Evolutionary conservation across 768 basidiomycete species (phyloP).

Genomic region (Tricholoma saponaceum): DNA sequence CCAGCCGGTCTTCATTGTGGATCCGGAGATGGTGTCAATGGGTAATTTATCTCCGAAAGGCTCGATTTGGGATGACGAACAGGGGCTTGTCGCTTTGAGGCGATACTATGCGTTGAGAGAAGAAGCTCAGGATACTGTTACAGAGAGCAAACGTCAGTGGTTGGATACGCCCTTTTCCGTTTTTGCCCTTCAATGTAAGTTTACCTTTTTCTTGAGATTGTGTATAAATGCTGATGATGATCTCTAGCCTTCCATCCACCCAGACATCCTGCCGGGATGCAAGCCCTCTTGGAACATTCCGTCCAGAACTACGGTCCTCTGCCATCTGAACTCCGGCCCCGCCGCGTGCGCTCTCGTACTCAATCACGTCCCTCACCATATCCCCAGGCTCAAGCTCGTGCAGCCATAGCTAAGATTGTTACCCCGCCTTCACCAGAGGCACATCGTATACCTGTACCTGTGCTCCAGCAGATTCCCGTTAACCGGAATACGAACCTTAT

Average conservation of each 20-base stretch:
- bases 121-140: slow-evolving; percentile 63
- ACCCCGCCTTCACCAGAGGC: slow-evolving; percentile 41
- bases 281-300: slow-evolving; percentile 69
- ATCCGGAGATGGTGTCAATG: slow-evolving; percentile 48
- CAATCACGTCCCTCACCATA: slow-evolving; percentile 74
- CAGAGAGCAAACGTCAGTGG: slow-evolving; percentile 65
- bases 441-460: slow-evolving; percentile 15
- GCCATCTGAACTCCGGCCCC: slow-evolving; percentile 65
- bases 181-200: slow-evolving; percentile 71
- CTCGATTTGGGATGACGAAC: slow-evolving; percentile 63
- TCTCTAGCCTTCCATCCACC: slow-evolving; percentile 68
- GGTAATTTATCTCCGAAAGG: slow-evolving; percentile 34
- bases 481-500: slow-evolving; percentile 42
- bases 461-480: slow-evolving; percentile 39
- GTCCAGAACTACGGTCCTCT: slow-evolving; percentile 68
- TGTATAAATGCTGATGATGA: slow-evolving; percentile 6
- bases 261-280: slow-evolving; percentile 59
- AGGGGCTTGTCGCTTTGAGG: slow-evolving; percentile 58
- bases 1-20: slow-evolving; percentile 51
- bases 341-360: slow-evolving; percentile 61
- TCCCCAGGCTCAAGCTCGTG: slow-evolving; percentile 40
- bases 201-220: background rate
- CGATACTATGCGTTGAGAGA: slow-evolving; percentile 66
- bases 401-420: slow-evolving; percentile 26
- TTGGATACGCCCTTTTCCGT: slow-evolving; percentile 68